Evolutionary conservation across 257 asterid species (phyloP).

Genomic region (Agastache rugosa): DNA sequence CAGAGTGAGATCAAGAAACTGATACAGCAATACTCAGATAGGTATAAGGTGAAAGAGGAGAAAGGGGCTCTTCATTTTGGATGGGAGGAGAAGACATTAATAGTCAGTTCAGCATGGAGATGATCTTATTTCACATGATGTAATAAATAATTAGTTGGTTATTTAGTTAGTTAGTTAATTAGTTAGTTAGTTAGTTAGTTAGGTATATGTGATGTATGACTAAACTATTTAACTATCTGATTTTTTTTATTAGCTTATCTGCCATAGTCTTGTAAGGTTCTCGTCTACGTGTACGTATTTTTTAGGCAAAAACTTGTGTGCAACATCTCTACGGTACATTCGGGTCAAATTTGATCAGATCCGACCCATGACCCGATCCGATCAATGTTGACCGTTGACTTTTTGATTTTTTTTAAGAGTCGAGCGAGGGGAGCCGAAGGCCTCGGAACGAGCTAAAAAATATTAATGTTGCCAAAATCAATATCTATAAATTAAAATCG

Average conservation of each 20-base stretch:
- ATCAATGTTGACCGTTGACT: no score
- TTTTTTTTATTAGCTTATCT: background rate
- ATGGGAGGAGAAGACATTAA: constrained; percentile 83
- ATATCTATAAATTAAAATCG: no score
- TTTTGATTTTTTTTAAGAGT: no score
- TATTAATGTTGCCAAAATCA: no score
- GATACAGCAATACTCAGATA: constrained; percentile 65
- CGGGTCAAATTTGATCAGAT: no score
- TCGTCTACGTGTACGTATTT: background rate
- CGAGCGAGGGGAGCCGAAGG: no score
- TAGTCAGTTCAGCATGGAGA: constrained; percentile 82
- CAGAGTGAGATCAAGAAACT: constrained; percentile 58
- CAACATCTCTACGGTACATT: no score
- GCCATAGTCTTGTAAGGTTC: no score
- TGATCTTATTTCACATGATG: constrained; percentile 24
- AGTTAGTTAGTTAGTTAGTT: background rate
- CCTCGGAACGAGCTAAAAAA: no score
- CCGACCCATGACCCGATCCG: no score
- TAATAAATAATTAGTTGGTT: background rate
- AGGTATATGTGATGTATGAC: background rate
- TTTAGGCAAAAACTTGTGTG: no score
- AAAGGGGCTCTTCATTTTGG: constrained; percentile 78
- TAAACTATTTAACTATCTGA: background rate
- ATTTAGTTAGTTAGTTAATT: background rate
- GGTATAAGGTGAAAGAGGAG: constrained; percentile 77